Conservation (phyloP, 495 filamentous ascomycete species). For the Aspergillus ellipticus region DNA sequence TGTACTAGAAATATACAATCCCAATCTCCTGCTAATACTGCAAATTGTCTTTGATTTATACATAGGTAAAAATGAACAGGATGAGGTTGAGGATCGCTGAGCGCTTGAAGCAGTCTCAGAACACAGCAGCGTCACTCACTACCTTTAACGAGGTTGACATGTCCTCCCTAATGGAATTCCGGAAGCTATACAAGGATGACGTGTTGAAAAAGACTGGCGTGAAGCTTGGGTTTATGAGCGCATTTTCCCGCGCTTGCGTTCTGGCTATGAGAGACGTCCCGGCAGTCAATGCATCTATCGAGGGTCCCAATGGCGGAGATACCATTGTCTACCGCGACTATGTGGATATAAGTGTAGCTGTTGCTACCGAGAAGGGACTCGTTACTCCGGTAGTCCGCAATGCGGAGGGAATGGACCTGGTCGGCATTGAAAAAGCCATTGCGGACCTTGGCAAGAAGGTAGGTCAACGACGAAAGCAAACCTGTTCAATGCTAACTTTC, state of each 20-base stretch:
- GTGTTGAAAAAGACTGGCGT: constrained; percentile 93
- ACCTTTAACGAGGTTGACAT: constrained; percentile 99
- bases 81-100: constrained; percentile 97
- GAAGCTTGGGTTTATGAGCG: constrained; percentile 98
- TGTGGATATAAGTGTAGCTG: constrained; percentile 95
- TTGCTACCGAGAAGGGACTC: constrained; percentile 95
- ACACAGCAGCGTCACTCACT: constrained; percentile 93
- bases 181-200: constrained; percentile 94
- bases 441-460: constrained; percentile 95
- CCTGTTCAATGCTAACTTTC: constrained; percentile 1
- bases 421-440: constrained; percentile 88
- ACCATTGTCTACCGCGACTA: constrained; percentile 98
- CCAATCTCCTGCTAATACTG: neutral
- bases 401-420: constrained; percentile 77
- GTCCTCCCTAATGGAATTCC: constrained; percentile 96
- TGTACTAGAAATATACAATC: too few species aligned
- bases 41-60: neutral
- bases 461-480: neutral
- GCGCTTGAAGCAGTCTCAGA: constrained; percentile 97
- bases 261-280: constrained; percentile 93
- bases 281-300: constrained; percentile 96
- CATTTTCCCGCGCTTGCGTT: constrained; percentile 87
- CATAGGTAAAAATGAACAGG: constrained; percentile 97
- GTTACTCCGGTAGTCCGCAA: constrained; percentile 97
- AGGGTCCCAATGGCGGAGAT: constrained; percentile 90